Evolutionary conservation across 2,329 filamentous ascomycete genomes (phyloP).

Genomic region (Hawksworthiomyces lignivorus): DNA sequence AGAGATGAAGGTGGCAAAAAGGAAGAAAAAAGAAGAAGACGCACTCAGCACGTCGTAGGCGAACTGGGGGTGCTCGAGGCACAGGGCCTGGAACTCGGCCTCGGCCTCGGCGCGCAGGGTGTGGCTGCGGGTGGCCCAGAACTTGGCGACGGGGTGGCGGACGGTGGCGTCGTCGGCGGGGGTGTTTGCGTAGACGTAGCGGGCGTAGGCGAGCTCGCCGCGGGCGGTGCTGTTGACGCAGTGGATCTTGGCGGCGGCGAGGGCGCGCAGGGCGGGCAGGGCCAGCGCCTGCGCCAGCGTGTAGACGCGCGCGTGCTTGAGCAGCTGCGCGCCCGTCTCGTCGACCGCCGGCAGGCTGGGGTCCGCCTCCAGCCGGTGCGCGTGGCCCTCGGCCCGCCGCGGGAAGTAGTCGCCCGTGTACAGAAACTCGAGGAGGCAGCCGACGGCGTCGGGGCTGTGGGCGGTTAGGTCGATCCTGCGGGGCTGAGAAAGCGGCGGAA

Average conservation of each 20-base stretch:
- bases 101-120: conserved; percentile 79
- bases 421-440: conserved; percentile 74
- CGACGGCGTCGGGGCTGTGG: conserved; percentile 65
- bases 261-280: conserved; percentile 58
- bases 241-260: conserved; percentile 86
- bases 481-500: no score
- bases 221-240: conserved; percentile 79
- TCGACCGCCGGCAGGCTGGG: conserved; percentile 59
- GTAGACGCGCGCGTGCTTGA: conserved; percentile 85
- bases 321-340: conserved; percentile 70
- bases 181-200: conserved; percentile 81
- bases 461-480: conserved; percentile 60
- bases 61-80: conserved; percentile 84
- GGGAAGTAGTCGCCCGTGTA: conserved; percentile 88
- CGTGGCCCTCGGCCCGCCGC: conserved; percentile 50
- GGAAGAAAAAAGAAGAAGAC: conserved; percentile 19
- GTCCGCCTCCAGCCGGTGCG: conserved; percentile 60
- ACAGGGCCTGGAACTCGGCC: conserved; percentile 74
- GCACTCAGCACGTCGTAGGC: conserved; percentile 84
- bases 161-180: conserved; percentile 61
- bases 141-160: conserved; percentile 76
- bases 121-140: conserved; percentile 79
- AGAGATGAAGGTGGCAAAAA: background rate
- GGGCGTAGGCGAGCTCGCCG: conserved; percentile 85
- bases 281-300: conserved; percentile 77